Percentiles rank a stretch among this genome's conserved stretches.
Conservation (phyloP, 169 alveolate species). For the Plasmodium gonderi region DNA sequence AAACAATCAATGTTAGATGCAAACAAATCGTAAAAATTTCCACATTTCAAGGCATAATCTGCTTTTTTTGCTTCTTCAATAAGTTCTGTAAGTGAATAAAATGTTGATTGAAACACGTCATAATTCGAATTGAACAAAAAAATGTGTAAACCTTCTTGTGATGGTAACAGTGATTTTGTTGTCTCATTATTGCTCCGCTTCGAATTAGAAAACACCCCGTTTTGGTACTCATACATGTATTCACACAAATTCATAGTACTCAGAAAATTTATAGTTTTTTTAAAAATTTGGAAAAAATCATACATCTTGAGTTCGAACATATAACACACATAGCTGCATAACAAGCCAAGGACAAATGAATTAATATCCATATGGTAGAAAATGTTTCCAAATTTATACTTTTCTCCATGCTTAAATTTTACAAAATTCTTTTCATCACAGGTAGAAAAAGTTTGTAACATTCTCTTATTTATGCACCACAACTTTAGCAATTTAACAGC, state of each 20-base stretch:
- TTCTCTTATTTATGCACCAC: constrained; percentile 36
- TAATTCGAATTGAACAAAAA: neutral
- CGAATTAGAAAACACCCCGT: neutral
- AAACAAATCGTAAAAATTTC: constrained; percentile 5
- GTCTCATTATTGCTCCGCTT: neutral
- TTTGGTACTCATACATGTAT: neutral
- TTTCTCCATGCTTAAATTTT: neutral
- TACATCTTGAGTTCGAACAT: neutral
- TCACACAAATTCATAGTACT: constrained; percentile 7
- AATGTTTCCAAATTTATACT: neutral
- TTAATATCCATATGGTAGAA: constrained; percentile 13
- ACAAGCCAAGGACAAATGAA: constrained; percentile 7
- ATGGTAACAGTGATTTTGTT: neutral
- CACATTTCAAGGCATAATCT: neutral
- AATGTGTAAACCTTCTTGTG: neutral
- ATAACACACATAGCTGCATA: constrained; percentile 31
- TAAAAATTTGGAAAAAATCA: constrained; percentile 8
- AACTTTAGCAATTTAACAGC: constrained; percentile 27
- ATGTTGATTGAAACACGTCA: constrained; percentile 16
- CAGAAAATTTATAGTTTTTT: constrained; percentile 15
- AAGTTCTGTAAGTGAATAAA: neutral
- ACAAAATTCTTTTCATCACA: neutral
- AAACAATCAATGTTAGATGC: constrained; percentile 1
- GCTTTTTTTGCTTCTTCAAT: constrained; percentile 55
- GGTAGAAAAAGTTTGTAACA: neutral